Evolutionary conservation across 805 yeast genomes (phyloP), one percentile per base, ranked within the genome.

Genomic region (Sungouiozyma ichnusensis): DNA sequence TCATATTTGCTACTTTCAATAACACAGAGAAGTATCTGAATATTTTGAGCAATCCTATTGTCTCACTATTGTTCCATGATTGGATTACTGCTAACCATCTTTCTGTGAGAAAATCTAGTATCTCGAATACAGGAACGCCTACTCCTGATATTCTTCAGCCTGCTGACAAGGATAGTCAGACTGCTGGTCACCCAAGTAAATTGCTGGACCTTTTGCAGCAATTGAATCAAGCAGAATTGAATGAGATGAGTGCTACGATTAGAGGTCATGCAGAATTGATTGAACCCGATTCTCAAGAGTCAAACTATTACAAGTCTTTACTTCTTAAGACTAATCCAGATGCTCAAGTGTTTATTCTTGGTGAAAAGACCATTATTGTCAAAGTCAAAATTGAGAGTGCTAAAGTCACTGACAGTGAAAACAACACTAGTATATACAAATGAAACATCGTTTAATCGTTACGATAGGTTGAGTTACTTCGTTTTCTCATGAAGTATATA

Each of bases 31-130:
- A 88, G 63, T 85, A 73, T 60, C 63, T 70, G 31, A 88, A 90
- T 62, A 74, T 90, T 39, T 48, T 60, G 13, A 62, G 63, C 33
- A 90, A 90, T 57, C 87, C 90, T 7, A 71, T 75, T 35, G 95
- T 90, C 4, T 81, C 95, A 0, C 58, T 90, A 36, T 68, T 90
- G 45, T 77, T 90, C 35, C 97, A 90, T 58, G 97, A 90, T 54
- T 88, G 96, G 96, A 74, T 82, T 14, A 73, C 85, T 1, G 76
- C 82, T 3, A 71, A 72, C 52, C 61, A 65, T 33, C 58, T 63
- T n/a, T 57, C 62, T 15, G 54, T 58, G 27, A 55, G 55, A 32
- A 58, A 58, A 42, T 52, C 46, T 31, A 58, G 55, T 44, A 33
- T 50, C 31, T 54, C 60, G 3, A 54, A 50, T 35, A 48, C 60